Base-by-base conservation (phyloP, 768 basidiomycete genomes). In the Rhodotorula sphaerocarpa region DNA sequence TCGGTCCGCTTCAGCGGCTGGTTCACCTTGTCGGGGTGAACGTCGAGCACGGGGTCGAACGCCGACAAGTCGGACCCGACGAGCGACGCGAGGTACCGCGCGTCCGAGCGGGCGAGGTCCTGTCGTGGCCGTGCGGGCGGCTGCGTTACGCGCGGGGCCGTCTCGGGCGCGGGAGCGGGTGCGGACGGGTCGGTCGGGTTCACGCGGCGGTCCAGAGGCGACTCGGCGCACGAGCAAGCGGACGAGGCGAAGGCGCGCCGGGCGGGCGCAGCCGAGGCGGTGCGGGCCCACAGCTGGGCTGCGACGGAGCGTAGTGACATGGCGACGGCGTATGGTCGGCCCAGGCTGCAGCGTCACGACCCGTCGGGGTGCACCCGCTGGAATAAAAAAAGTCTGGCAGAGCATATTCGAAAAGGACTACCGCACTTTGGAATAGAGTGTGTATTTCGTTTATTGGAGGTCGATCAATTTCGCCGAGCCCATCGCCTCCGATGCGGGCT, bases 41-140 rank as follows among this genome's bases (percentile, higher is more conserved):
- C 21, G 64, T 65, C 52, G 55, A 62, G 58, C 39, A 55, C 53
- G 39, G 63, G 66, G 46, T 65, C 61, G 41, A 59, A 61, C 50
- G 59, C 51, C 9, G 65, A 55, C 45, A 66, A 58, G 54, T 45
- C 50, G 44, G 41, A 21, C 21, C 47, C 33, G 50, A 41, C 69
- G 47, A 61, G 31, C 15, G 56, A 55, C 14, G 51, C 41, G 50
- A 69, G 58, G 61, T 63, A 65, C 4, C 42, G 12, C 23, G 62
- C 46, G 50, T 59, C 50, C 5, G 50, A 39, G 20, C 50, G 48
- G 7, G 41, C 25, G 31, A 69, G 64, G 34, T 69, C 68, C n/a
- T 31, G 30, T 30, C 25, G 58, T 3, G n/a, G 33, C 3, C 27
- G 33, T 5, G 34, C 28, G 45, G 51, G 46, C 23, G 46, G 16